A percentile compares a stretch with the other conserved stretches of the same genome.
Conservation (phyloP, 306 rosid species). For the Trifolium repens region DNA sequence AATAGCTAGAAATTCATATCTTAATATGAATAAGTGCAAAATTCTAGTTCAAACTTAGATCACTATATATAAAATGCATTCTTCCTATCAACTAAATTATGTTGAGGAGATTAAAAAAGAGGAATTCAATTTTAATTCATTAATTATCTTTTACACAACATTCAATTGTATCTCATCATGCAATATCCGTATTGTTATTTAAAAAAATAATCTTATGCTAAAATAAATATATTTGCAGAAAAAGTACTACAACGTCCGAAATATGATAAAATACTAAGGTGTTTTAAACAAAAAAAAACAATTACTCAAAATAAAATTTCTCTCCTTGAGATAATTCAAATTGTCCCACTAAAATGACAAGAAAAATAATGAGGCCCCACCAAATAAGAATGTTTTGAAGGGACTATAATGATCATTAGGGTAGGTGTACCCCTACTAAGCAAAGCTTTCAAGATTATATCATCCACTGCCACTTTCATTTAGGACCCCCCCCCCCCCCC, state of each 20-base stretch:
- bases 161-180: not conserved
- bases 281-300: not conserved
- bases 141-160: no score
- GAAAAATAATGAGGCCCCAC: slow-evolving; percentile 43
- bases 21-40: no score
- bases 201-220: not conserved
- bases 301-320: not conserved
- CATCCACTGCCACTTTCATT: slow-evolving; percentile 43
- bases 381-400: slow-evolving; percentile 38
- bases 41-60: no score
- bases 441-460: slow-evolving; percentile 35
- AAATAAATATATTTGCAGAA: no score
- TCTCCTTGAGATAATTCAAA: not conserved
- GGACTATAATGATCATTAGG: slow-evolving; percentile 45
- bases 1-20: no score
- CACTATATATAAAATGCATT: no score
- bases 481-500: slow-evolving; percentile 13
- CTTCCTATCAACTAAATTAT: no score
- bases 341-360: slow-evolving; percentile 19
- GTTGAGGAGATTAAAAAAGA: no score
- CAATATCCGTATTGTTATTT: not conserved
- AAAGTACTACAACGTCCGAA: no score
- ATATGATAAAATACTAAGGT: no score
- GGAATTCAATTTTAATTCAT: no score
- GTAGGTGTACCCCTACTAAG: slow-evolving; percentile 42